phyloP scores from a whole-genome alignment of 2,329 filamentous ascomycete genomes.

The Phialophora verrucosa region DNA sequence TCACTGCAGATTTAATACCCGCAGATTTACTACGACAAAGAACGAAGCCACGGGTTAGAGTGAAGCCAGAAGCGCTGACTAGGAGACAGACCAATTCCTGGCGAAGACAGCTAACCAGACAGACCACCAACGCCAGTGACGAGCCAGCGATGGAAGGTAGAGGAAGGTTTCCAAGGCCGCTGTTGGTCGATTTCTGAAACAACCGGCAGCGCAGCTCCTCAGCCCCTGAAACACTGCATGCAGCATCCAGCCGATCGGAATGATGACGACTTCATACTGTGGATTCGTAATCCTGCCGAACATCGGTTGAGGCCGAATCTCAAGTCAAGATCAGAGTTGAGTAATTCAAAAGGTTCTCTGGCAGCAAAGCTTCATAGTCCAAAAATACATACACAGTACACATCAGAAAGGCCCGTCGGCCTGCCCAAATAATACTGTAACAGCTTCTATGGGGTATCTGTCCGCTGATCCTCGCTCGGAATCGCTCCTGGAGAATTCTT shows the following conservation, averaged over 20 bases:
- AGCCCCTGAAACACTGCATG: conserved; percentile 13
- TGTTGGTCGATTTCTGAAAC: conserved; percentile 16
- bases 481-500: conserved; percentile 8
- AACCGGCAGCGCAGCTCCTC: not conserved
- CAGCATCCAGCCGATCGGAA: not conserved
- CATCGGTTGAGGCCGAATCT: no score
- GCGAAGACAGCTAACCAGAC: no score
- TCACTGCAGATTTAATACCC: not conserved
- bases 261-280: not conserved
- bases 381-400: conserved; percentile 2
- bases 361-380: not conserved
- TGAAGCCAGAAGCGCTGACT: conserved; percentile 6
- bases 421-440: conserved; percentile 6
- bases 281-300: not conserved
- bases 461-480: conserved; percentile 6
- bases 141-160: not conserved
- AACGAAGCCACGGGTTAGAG: not conserved
- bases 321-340: not conserved
- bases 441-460: conserved; percentile 5
- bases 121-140: not conserved
- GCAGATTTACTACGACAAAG: not conserved
- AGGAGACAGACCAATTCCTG: not conserved
- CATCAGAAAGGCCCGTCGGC: conserved; percentile 2
- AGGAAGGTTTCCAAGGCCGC: not conserved
- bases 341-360: not conserved